Base-by-base conservation (phyloP, 345 rosid genomes). In the Dimocarpus longan region DNA sequence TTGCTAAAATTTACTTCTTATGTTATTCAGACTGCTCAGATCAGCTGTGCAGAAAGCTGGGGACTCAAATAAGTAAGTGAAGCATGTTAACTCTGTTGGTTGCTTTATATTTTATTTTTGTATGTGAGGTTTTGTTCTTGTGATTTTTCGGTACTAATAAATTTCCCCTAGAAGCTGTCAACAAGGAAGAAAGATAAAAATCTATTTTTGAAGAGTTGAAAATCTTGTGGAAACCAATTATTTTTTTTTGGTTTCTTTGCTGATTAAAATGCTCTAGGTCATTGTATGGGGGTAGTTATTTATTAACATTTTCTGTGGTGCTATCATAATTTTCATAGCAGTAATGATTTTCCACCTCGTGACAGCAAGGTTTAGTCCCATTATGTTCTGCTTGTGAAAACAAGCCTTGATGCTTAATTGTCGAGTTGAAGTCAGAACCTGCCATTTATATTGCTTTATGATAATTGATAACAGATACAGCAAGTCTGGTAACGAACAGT, bases 401-500 rank as follows among this genome's bases (percentile, higher is more conserved):
- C 43, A 15, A 57, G 9, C 63, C 54, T 1, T 64, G 24, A 52
- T 76, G 6, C 19, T 39, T 52, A 12, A 68, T 52, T 65, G 19
- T 71, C 32, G 76, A 22, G 59, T 13, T 64, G 19, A 7, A 26
- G 56, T 21, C 32, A 50, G 62, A 69, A 70, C 63, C 68, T 82
- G 74, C 80, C 32, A 39, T 72, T 64, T 79, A 32, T 75, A 54
- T 77, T 63, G 48, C 59, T 68, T 66, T 79, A 46, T 62, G 42
- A n/a, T 76, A 12, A 24, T 90, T 63, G 43, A 18, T 74, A 7
- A 40, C 90, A 90, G 96, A 76, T 88, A 78, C 60, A 85, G 86
- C 59, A 89, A 88, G 80, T 92, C 91, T 59, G 93, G 92, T 50
- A 89, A 92, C 48, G 88, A 89, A 60, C 94, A 87, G 82, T 92